Evolutionary conservation across 805 yeast species (phyloP).

Genomic region (Limtongia smithiae): DNA sequence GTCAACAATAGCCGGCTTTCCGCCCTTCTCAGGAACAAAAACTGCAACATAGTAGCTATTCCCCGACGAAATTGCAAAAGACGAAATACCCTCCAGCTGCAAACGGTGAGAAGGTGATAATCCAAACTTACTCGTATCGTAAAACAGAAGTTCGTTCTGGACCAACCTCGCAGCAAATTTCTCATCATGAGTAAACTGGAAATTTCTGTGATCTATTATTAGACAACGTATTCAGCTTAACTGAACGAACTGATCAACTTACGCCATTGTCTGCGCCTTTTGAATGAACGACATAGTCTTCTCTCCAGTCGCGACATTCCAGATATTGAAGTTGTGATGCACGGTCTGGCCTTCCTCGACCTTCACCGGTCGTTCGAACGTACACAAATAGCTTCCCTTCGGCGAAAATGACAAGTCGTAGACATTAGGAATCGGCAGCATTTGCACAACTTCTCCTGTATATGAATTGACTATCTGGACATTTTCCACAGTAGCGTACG

Average conservation of each 20-base stretch:
- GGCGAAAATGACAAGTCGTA: constrained; percentile 89
- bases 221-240: neutral
- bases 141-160: constrained; percentile 65
- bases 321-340: constrained; percentile 75
- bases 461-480: constrained; percentile 59
- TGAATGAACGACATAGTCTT: constrained; percentile 63
- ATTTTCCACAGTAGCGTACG: constrained; percentile 62
- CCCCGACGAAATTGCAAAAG: constrained; percentile 79
- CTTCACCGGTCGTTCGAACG: constrained; percentile 86
- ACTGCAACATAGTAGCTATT: constrained; percentile 85
- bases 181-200: constrained; percentile 87
- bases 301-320: constrained; percentile 51
- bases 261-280: constrained; percentile 63
- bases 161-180: constrained; percentile 59
- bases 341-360: constrained; percentile 59
- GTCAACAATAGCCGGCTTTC: constrained; percentile 85
- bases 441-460: constrained; percentile 46
- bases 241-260: neutral
- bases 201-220: constrained; percentile 36
- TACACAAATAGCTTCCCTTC: constrained; percentile 69
- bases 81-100: constrained; percentile 50
- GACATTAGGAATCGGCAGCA: constrained; percentile 59
- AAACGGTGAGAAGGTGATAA: constrained; percentile 55
- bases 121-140: constrained; percentile 46
- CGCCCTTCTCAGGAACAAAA: constrained; percentile 79